Conservation (phyloP, 164 flowering plant genomes). For the Macadamia integrifolia region DNA sequence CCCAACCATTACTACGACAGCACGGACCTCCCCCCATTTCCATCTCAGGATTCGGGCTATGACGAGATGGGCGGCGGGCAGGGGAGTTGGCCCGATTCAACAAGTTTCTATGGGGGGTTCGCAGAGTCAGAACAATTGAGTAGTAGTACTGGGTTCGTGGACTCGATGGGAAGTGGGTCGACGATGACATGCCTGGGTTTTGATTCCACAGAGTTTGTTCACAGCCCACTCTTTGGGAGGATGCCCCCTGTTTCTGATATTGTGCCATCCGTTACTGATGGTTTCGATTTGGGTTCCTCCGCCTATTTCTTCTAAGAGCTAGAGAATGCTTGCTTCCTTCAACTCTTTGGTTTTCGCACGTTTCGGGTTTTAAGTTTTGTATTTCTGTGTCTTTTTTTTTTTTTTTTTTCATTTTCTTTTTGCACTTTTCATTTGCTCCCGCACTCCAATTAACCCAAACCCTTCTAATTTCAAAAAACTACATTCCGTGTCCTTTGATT, state of each 20-base stretch:
- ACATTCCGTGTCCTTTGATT: too few species aligned
- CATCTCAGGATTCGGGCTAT: slow-evolving; percentile 16
- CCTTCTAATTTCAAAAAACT: too few species aligned
- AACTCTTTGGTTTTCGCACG: background rate
- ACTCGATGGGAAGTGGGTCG: slow-evolving; percentile 9
- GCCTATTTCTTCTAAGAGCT: background rate
- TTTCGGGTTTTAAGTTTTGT: too few species aligned
- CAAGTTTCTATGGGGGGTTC: slow-evolving; percentile 16
- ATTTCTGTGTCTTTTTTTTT: background rate
- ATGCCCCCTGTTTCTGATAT: slow-evolving; percentile 18
- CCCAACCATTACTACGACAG: background rate
- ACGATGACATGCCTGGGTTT: slow-evolving; percentile 14
- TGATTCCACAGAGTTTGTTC: slow-evolving; percentile 28
- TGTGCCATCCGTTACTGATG: background rate
- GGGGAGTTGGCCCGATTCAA: background rate
- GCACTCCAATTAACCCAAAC: too few species aligned
- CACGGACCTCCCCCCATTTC: slow-evolving; percentile 34
- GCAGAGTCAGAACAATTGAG: slow-evolving; percentile 8
- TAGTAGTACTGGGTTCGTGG: slow-evolving; percentile 5
- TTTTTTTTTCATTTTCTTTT: background rate
- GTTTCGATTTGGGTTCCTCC: background rate
- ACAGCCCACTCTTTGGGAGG: slow-evolving; percentile 35
- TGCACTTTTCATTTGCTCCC: too few species aligned
- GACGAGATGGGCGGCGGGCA: slow-evolving; percentile 11
- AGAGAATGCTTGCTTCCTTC: background rate